phyloP scores from a whole-genome alignment of 495 filamentous ascomycete species.

The Penicillium herquei region DNA sequence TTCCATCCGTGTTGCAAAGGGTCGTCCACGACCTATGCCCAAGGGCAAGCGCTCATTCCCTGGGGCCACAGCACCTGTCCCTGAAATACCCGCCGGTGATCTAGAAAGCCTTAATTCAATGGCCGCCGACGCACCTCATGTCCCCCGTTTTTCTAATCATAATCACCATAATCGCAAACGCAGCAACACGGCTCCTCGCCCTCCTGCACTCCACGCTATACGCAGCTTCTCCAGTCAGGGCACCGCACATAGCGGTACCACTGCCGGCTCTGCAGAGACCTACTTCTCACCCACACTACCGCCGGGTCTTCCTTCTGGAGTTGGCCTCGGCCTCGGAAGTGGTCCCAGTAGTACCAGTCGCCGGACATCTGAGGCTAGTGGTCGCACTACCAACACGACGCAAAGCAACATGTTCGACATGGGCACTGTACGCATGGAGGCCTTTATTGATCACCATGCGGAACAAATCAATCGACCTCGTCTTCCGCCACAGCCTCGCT shows the following conservation, averaged over 20 bases:
- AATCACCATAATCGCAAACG: constrained; percentile 75
- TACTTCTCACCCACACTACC: constrained; percentile 32
- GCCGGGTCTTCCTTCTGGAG: constrained; percentile 16
- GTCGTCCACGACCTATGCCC: constrained; percentile 57
- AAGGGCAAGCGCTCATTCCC: constrained; percentile 42
- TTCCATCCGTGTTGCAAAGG: constrained; percentile 86
- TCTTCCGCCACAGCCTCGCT: constrained; percentile 7
- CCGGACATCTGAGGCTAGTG: constrained; percentile 46
- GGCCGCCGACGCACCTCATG: constrained; percentile 73
- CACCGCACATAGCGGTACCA: constrained; percentile 40
- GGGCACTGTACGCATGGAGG: constrained; percentile 95
- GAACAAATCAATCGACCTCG: constrained; percentile 34
- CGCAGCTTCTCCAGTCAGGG: constrained; percentile 71
- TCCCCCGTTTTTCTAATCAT: constrained; percentile 75
- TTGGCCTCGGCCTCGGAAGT: constrained; percentile 38
- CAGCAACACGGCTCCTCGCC: constrained; percentile 75
- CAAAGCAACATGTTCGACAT: constrained; percentile 58
- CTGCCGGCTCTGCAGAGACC: constrained; percentile 59
- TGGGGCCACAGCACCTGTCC: constrained; percentile 29
- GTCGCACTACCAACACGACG: constrained; percentile 21
- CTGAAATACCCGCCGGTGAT: constrained; percentile 30
- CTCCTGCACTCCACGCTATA: constrained; percentile 57
- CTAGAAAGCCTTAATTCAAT: constrained; percentile 32
- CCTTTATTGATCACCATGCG: constrained; percentile 58
- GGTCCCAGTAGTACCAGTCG: constrained; percentile 44